phyloP scores from a whole-genome alignment of 1,284 basidiomycete genomes.

The Phlebopus sp. region DNA sequence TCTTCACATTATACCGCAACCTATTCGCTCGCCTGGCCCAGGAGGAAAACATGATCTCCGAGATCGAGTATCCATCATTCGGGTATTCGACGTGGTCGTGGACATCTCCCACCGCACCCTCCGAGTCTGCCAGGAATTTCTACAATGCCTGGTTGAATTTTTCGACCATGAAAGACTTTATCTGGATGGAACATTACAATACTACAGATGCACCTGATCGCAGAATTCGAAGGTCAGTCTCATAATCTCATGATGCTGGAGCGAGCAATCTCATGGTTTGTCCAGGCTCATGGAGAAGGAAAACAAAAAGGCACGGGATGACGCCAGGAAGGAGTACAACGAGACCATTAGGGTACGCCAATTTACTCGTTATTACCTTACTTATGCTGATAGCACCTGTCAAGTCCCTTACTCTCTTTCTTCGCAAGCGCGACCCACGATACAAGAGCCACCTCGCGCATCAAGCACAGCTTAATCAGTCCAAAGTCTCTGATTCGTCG shows the following conservation, averaged over 20 bases:
- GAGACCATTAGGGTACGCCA: conserved; percentile 78
- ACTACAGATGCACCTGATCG: conserved; percentile 84
- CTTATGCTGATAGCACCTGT: background rate
- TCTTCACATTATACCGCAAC: conserved; percentile 88
- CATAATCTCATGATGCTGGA: background rate
- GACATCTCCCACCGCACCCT: conserved; percentile 44
- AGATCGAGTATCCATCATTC: conserved; percentile 75
- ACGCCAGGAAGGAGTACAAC: conserved; percentile 89
- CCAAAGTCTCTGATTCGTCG: conserved; percentile 32
- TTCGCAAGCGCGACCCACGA: conserved; percentile 92
- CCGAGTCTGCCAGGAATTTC: conserved; percentile 64
- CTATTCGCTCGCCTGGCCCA: conserved; percentile 83
- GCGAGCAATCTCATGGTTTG: background rate
- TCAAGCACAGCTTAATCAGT: conserved; percentile 40
- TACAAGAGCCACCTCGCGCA: conserved; percentile 72
- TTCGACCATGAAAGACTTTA: conserved; percentile 84
- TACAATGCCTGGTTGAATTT: conserved; percentile 91
- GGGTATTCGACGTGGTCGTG: conserved; percentile 79
- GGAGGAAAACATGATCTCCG: conserved; percentile 71
- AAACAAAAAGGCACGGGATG: conserved; percentile 89
- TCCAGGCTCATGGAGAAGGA: conserved; percentile 90
- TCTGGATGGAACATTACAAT: conserved; percentile 89
- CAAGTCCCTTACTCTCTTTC: conserved; percentile 80
- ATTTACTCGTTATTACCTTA: background rate
- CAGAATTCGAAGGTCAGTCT: conserved; percentile 65